Percentiles rank a stretch among this genome's conserved stretches.
phyloP scores from a whole-genome alignment of 169 alveolate genomes.

The Eimeria praecox region DNA sequence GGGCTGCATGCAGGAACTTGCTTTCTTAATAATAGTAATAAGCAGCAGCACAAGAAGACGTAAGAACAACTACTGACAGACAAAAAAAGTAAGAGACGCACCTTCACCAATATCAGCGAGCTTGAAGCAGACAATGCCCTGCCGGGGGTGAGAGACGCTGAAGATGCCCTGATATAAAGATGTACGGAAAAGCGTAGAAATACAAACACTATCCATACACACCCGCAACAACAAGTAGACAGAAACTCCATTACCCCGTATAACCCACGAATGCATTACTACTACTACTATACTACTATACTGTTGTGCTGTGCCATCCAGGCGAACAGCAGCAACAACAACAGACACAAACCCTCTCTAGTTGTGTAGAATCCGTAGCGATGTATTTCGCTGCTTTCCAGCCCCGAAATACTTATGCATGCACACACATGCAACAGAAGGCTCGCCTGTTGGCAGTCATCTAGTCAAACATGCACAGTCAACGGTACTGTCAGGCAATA shows the following conservation, averaged over 20 bases:
- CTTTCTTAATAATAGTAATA: too few species aligned
- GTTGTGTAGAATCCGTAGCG: not conserved
- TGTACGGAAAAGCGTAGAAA: not conserved
- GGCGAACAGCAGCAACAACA: not conserved
- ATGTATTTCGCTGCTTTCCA: not conserved
- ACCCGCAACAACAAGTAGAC: not conserved
- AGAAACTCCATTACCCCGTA: not conserved
- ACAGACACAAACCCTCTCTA: not conserved
- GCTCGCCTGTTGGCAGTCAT: not conserved
- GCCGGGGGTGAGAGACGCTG: conserved; percentile 62
- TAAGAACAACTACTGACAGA: not conserved
- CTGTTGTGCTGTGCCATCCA: not conserved
- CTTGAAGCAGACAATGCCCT: conserved; percentile 89
- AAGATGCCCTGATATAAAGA: conserved; percentile 48
- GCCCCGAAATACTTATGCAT: not conserved
- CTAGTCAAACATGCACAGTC: not conserved
- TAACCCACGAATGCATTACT: not conserved
- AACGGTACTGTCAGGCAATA: not conserved
- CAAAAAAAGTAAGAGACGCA: not conserved
- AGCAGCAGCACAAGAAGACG: not conserved
- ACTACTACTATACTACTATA: too few species aligned
- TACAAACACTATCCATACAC: not conserved
- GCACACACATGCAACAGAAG: not conserved
- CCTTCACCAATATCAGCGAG: conserved; percentile 94
- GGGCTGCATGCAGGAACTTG: not conserved